These are phyloP conservation scores for Stenocarpella maydis DNA, from an alignment of 2,329 filamentous ascomycete species.

Conservation along the genomic window DNA sequence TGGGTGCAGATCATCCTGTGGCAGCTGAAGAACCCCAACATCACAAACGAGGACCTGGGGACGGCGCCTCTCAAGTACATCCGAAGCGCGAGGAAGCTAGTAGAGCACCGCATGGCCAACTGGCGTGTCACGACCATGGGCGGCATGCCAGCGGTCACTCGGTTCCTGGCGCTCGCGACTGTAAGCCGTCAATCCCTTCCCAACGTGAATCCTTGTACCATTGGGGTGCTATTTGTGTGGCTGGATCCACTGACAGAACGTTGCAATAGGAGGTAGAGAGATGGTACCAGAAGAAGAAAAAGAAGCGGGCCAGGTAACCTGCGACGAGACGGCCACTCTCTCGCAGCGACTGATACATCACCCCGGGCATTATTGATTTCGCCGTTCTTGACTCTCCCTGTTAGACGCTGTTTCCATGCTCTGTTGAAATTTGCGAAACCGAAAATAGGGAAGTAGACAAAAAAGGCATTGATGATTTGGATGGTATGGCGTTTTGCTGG, in stretches of 20 bases:
- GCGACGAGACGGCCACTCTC: neutral
- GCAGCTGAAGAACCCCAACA: conserved; percentile 42
- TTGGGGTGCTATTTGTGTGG: neutral
- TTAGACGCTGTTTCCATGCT: neutral
- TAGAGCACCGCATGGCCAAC: conserved; percentile 31
- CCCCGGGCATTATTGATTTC: neutral
- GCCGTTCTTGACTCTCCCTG: conserved; percentile 3
- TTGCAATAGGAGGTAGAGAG: conserved; percentile 32
- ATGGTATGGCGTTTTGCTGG: conserved; percentile 13
- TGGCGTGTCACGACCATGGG: conserved; percentile 32
- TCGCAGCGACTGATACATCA: neutral
- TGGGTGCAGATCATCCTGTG: conserved; percentile 44
- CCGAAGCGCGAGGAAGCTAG: conserved; percentile 31
- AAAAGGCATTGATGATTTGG: conserved; percentile 20
- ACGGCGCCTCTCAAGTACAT: conserved; percentile 34
- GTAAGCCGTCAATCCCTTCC: neutral
- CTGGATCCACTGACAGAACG: neutral
- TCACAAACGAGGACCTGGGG: conserved; percentile 44
- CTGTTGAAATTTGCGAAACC: neutral
- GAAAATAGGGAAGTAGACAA: conserved; percentile 8
- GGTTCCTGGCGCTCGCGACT: conserved; percentile 30
- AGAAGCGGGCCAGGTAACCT: conserved; percentile 25
- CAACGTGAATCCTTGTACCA: neutral
- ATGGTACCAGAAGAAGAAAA: conserved; percentile 35
- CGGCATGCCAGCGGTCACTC: conserved; percentile 31